phyloP scores from a whole-genome alignment of 768 basidiomycete species.

The Mycena venus region DNA sequence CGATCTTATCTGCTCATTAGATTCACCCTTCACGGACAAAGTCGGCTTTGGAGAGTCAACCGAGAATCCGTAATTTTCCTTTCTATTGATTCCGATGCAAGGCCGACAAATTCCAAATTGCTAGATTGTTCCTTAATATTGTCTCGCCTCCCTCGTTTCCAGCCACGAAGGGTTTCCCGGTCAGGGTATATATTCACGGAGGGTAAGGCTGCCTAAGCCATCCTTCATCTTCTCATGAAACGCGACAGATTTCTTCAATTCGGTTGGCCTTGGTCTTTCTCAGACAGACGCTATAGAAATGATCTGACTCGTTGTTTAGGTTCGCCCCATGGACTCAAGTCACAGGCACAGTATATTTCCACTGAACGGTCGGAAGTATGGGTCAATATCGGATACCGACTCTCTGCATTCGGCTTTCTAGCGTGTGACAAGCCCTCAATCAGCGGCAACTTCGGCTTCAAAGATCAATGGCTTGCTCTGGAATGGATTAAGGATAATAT shows the following conservation, averaged over 20 bases:
- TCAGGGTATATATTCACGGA: slow-evolving; percentile 84
- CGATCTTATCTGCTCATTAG: slow-evolving; percentile 43
- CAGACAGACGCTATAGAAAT: too few relatives aligned
- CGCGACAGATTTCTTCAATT: slow-evolving; percentile 78
- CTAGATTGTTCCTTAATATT: slow-evolving; percentile 76
- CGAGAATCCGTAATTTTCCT: slow-evolving; percentile 74
- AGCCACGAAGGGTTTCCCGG: slow-evolving; percentile 62
- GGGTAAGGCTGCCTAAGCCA: slow-evolving; percentile 58
- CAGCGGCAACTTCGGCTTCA: slow-evolving; percentile 86
- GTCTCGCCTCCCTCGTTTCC: slow-evolving; percentile 69
- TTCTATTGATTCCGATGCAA: background rate
- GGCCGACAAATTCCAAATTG: background rate
- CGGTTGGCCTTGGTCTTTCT: too few relatives aligned
- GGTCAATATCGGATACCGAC: slow-evolving; percentile 83
- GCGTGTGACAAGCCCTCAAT: slow-evolving; percentile 73
- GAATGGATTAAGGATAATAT: slow-evolving; percentile 82
- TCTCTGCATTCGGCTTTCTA: slow-evolving; percentile 84
- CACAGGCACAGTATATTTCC: slow-evolving; percentile 77
- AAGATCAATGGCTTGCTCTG: slow-evolving; percentile 86
- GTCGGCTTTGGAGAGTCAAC: slow-evolving; percentile 77
- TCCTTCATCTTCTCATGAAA: background rate
- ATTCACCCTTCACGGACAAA: slow-evolving; percentile 64
- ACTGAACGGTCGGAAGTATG: slow-evolving; percentile 76
- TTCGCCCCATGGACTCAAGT: slow-evolving; percentile 72
- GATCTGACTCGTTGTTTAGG: too few relatives aligned